A percentile compares a stretch with the other conserved stretches of the same genome.
These are phyloP conservation scores for Ampelocalamus luodianensis DNA, from an alignment of 176 grass and related monocot species.

Conservation along the genomic window DNA sequence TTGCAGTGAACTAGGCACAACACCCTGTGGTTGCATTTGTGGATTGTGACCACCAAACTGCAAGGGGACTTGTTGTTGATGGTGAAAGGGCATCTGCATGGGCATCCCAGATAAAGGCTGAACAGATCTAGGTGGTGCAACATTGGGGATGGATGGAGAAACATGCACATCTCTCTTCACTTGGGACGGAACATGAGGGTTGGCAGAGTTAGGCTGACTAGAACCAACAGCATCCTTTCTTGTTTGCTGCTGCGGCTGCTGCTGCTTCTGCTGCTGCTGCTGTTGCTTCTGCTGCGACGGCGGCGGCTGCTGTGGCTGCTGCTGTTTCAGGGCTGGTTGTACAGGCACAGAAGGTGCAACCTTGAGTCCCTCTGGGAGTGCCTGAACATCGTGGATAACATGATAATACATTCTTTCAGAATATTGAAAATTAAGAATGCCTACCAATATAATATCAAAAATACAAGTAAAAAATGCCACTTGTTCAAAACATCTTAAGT, in stretches of 20 bases:
- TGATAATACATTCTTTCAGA: slow-evolving; percentile 30
- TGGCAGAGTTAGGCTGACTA: slow-evolving; percentile 52
- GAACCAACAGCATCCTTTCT: slow-evolving; percentile 51
- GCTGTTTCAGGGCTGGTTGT: slow-evolving; percentile 61
- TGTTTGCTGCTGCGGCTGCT: slow-evolving; percentile 37
- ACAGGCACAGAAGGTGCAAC: slow-evolving; percentile 44
- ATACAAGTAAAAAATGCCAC: slow-evolving; percentile 7
- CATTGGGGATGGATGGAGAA: slow-evolving; percentile 42
- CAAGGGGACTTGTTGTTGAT: slow-evolving; percentile 59
- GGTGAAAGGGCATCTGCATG: slow-evolving; percentile 60
- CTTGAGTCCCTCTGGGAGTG: slow-evolving; percentile 51
- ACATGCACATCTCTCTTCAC: slow-evolving; percentile 51
- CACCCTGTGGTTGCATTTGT: slow-evolving; percentile 61
- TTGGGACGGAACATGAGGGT: slow-evolving; percentile 53
- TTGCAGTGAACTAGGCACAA: slow-evolving; percentile 72
- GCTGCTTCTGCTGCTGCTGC: slow-evolving; percentile 1
- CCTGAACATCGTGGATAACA: slow-evolving; percentile 43
- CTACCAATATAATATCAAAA: slow-evolving; percentile 7
- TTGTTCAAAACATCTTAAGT: slow-evolving; percentile 9
- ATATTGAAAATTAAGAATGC: not conserved
- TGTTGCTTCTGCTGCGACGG: slow-evolving; percentile 19
- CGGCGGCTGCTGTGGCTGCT: slow-evolving; percentile 27
- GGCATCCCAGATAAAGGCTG: slow-evolving; percentile 48
- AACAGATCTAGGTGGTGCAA: slow-evolving; percentile 48
- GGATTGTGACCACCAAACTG: slow-evolving; percentile 74